Evolutionary conservation across 2,329 filamentous ascomycete genomes (phyloP).

Genomic region (Neopestalotiopsis clavispora): DNA sequence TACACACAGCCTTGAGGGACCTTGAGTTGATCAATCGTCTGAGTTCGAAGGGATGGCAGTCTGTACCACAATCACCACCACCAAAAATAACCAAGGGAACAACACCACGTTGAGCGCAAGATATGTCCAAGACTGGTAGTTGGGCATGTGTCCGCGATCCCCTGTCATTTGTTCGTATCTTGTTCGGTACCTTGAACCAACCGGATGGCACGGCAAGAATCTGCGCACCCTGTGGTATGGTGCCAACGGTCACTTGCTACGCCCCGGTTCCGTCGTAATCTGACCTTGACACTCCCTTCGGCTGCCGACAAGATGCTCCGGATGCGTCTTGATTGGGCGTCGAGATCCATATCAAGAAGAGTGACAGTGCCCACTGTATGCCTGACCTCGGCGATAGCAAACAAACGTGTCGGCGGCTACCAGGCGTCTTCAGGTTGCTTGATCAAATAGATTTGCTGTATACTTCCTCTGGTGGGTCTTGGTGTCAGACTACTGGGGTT

Average conservation of each 20-base stretch:
- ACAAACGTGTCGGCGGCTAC: background rate
- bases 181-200: background rate
- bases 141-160: background rate
- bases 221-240: background rate
- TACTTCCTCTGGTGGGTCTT: background rate
- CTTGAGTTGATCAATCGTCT: background rate
- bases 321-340: slow-evolving; percentile 1
- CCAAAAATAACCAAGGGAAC: background rate
- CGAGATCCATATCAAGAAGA: background rate
- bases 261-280: slow-evolving; percentile 7
- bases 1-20: background rate
- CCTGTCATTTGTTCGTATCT: background rate
- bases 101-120: background rate
- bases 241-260: background rate
- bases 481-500: background rate
- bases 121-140: background rate
- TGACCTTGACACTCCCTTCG: background rate
- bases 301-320: background rate
- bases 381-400: slow-evolving; percentile 8
- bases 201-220: slow-evolving; percentile 6
- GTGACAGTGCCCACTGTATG: background rate
- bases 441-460: slow-evolving; percentile 6
- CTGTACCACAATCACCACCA: no score
- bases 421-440: background rate
- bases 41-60: background rate